Percentiles rank a stretch among this genome's conserved stretches.
Conservation (phyloP, 495 filamentous ascomycete species). For the Penicillium salamii region DNA sequence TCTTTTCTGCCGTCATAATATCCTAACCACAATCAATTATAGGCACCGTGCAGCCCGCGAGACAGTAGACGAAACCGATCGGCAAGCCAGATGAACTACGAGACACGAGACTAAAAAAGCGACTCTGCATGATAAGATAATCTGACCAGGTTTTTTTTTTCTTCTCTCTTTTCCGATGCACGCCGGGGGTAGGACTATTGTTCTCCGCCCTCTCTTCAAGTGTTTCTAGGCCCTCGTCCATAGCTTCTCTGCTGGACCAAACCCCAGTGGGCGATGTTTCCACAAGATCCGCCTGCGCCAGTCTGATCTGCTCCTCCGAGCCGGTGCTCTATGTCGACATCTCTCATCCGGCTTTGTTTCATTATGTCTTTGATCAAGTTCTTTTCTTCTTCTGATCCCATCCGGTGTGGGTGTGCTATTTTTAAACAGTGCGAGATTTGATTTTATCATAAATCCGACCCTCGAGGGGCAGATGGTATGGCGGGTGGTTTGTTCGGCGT, state of each 20-base stretch:
- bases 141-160: not conserved
- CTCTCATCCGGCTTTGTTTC: slow-evolving; percentile 13
- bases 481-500: slow-evolving; percentile 45
- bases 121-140: slow-evolving; percentile 1
- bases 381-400: slow-evolving; percentile 21
- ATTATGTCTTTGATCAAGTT: slow-evolving; percentile 23
- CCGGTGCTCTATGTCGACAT: slow-evolving; percentile 15
- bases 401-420: slow-evolving; percentile 35
- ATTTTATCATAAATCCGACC: slow-evolving; percentile 28
- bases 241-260: slow-evolving; percentile 4
- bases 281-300: not conserved
- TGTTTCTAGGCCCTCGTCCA: slow-evolving; percentile 1
- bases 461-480: slow-evolving; percentile 37
- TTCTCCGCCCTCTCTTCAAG: slow-evolving; percentile 6
- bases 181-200: slow-evolving; percentile 11
- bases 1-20: too few relatives aligned
- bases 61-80: slow-evolving; percentile 35
- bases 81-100: slow-evolving; percentile 11
- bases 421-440: slow-evolving; percentile 28
- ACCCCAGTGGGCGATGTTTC: slow-evolving; percentile 5
- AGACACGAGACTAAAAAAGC: slow-evolving; percentile 11
- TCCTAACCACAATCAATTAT: slow-evolving; percentile 1
- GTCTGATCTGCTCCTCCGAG: slow-evolving; percentile 10
- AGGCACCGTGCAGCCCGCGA: slow-evolving; percentile 46
- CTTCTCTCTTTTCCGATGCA: not conserved